These are phyloP conservation scores for Anthracocystis walkeri DNA, from an alignment of 1,284 basidiomycete genomes.

Conservation along the genomic window DNA sequence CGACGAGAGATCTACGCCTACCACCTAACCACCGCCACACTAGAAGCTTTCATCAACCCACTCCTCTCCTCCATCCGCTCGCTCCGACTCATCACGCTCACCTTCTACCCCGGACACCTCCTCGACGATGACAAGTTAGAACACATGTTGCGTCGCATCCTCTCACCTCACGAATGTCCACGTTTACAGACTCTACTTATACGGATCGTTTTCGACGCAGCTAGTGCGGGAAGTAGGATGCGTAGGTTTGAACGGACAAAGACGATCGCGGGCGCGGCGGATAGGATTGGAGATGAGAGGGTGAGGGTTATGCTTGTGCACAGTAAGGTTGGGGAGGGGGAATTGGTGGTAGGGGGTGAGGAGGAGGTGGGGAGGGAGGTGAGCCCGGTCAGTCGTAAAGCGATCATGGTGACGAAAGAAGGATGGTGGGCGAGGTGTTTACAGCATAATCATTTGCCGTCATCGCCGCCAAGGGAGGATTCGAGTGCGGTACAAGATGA, in stretches of 20 bases:
- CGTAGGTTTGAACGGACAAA: conserved; percentile 46
- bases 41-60: conserved; percentile 47
- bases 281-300: conserved; percentile 43
- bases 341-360: conserved; percentile 7
- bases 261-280: conserved; percentile 48
- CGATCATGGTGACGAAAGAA: conserved; percentile 33
- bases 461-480: too few species aligned
- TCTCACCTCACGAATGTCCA: conserved; percentile 28
- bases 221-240: conserved; percentile 34
- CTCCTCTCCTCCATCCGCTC: conserved; percentile 36
- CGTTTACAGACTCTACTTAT: conserved; percentile 33
- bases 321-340: conserved; percentile 27
- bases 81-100: conserved; percentile 43
- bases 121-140: conserved; percentile 56
- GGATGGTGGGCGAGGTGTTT: conserved; percentile 43
- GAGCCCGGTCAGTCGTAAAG: conserved; percentile 25
- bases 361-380: not conserved
- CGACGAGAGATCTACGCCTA: conserved; percentile 48
- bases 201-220: conserved; percentile 40
- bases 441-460: conserved; percentile 20
- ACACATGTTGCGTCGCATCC: conserved; percentile 48
- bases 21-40: conserved; percentile 43
- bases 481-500: not conserved
- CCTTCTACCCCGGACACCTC: conserved; percentile 48
- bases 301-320: conserved; percentile 38